A percentile compares a stretch with the other conserved stretches of the same genome.
Evolutionary conservation across 306 rosid genomes (phyloP).

Genomic region (Glycine tomentella): DNA sequence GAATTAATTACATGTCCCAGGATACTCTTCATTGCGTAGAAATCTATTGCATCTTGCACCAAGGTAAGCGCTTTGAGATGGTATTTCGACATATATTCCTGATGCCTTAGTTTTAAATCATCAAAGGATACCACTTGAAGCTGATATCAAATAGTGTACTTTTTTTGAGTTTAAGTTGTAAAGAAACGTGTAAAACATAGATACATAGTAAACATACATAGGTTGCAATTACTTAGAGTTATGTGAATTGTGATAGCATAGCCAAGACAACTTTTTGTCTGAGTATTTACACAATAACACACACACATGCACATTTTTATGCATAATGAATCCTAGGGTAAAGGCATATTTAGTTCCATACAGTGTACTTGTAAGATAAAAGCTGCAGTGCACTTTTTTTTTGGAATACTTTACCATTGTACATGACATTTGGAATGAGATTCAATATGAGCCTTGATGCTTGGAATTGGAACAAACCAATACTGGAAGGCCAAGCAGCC

Average conservation of each 20-base stretch:
- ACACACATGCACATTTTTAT: neutral
- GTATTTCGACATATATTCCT: no score
- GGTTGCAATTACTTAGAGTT: neutral
- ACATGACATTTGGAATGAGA: slow-evolving; percentile 12
- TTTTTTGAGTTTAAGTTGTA: slow-evolving; percentile 17
- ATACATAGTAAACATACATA: neutral
- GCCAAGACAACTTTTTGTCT: neutral
- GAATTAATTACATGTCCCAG: no score
- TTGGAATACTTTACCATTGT: neutral
- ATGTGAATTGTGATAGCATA: neutral
- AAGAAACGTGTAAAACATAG: neutral
- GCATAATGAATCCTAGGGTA: neutral
- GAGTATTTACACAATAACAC: neutral
- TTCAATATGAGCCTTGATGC: neutral
- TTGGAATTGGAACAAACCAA: slow-evolving; percentile 8
- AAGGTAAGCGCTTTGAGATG: no score
- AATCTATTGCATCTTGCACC: no score
- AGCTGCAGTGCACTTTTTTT: neutral
- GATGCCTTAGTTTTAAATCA: no score
- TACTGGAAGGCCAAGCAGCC: slow-evolving; percentile 6
- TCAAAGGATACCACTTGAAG: no score
- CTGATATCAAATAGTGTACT: neutral
- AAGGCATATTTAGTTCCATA: slow-evolving; percentile 4
- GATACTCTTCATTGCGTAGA: no score
- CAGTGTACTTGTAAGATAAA: neutral